Base-by-base conservation (phyloP, 768 basidiomycete species). In the Kwoniella shandongensis region DNA sequence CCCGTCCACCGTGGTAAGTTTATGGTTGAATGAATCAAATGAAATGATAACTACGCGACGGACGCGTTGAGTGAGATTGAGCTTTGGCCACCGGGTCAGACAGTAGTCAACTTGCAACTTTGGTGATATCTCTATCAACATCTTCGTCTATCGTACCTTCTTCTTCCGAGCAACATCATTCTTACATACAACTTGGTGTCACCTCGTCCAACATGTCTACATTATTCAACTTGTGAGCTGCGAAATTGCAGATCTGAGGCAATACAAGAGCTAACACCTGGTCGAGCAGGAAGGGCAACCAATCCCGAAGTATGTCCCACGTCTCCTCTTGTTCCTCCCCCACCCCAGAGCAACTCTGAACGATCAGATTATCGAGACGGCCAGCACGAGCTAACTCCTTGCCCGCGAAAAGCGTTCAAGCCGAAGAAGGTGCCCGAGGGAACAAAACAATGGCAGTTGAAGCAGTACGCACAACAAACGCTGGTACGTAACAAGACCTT, bases 371-470 rank as follows among this genome's bases (percentile, higher is more conserved):
- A n/a, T n/a, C n/a, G n/a, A n/a, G n/a, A n/a, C n/a, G n/a, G n/a
- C n/a, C n/a, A n/a, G n/a, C n/a, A n/a, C n/a, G n/a, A n/a, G n/a
- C n/a, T n/a, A n/a, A n/a, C n/a, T n/a, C n/a, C n/a, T n/a, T 49
- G 13, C 22, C 22, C 18, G 6, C n/a, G n/a, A n/a, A 25, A 40
- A 75, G 72, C 94, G 17, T 97, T 98, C 83, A 94, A 93, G 74
- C 94, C 94, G 26, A 87, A 91, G 69, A 91, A 89, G 78, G 87
- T 92, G 22, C 88, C 91, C 4, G 91, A 94, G 76, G 93, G 93
- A 38, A 94, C 93, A 36, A 94, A 94, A 78, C 94, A 97, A 75
- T 97, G 93, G 76, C 94, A 98, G 79, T 81, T 99, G 63, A 86
- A 96, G 77, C 97, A 97, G 81, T 98, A 73, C 53, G 77, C 77